Base-by-base conservation (phyloP, 2,329 filamentous ascomycete genomes). In the Westerdykella sp. region DNA sequence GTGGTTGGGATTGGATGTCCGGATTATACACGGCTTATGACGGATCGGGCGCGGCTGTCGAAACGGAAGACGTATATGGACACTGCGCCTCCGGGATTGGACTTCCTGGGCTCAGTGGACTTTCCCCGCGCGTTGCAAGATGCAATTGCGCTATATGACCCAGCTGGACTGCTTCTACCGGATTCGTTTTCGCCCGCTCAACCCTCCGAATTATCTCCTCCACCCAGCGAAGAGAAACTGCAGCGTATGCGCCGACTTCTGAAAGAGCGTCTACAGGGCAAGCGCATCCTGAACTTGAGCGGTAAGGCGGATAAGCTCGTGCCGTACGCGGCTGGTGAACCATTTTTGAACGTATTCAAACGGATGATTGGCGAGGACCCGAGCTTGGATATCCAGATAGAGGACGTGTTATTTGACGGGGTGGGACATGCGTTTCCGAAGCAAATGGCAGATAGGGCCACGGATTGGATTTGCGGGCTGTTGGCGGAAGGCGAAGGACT, bases 1-100 rank as follows among this genome's bases (percentile, higher is more conserved):
- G 81, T 95, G 6, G 75, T 86, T 2, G 77, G 95, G 18, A 86
- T 97, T 41, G 93, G 91, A 1, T 95, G 89, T 65, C 88, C 90
- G 1, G 91, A 98, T 67, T 95, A 87, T 57, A 79, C 83, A 50
- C 74, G 85, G 64, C 72, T 97, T 13, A 85, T 97, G 80, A 75
- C 73, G 7, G 83, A 91, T 55, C 86, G 93, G 10, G 91, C 91
- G 1, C 73, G 78, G 5, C 72, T 83, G 31, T 84, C 84, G 0
- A 87, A 83, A 56, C 71, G 85, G 10, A 51, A 74, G 12, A 78
- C 80, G 0, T 87, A 77, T 67, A 77, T 75, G 0, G 64, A 71
- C 2, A 73, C 74, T 11, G 70, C 77, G 13, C 73, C 75, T 0
- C 73, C 74, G 0, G 83, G 82, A 0, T 66, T 72, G 0, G 68